Base-by-base conservation (phyloP, 169 alveolate species). In the Theileria sp. region DNA sequence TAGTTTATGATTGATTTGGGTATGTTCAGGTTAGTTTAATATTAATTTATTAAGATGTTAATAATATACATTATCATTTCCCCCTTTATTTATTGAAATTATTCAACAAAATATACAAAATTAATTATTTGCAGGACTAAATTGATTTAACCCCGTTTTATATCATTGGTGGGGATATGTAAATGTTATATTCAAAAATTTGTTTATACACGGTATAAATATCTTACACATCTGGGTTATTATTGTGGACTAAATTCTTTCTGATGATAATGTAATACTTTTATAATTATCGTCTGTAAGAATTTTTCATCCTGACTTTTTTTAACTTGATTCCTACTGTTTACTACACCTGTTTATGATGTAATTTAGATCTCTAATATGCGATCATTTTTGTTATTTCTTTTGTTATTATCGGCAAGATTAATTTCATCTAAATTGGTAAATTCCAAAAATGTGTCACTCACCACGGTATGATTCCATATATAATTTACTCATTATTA, bases 401-500 rank as follows among this genome's bases (percentile, higher is more conserved):
- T 64, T 28, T 10, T 64, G 21, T 30, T 64, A 30, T 30, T 64
- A 26, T 64, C 25, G 28, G 44, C 32, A 64, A 23, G 21, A 17
- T 38, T 7, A 64, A 26, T 30, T 64, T 64, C 72, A 21, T 64
- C 72, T 30, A 64, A 25, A 21, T 64, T 64, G 51, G 44, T 26
- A 64, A 64, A 64, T 64, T 21, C 25, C 21, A 21, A 21, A 15
- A 21, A 21, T 64, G 72, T 64, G 72, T 64, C 72, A 64, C 72
- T 64, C 38, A 64, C 72, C 50, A 64, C 72, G 50, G 72, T 64
- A 64, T 28, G 72, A 64, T 64, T 64, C 72, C 50, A 64, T 8
- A 23, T 34, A 7, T n/a, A 64, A n/a, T 21, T 21, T 64, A 17
- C 19, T 28, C 21, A 28, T 0, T 3, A n/a, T 38, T 15, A 30